Base-by-base conservation (phyloP, 192 early-diverging fungal genomes). In the Linnemannia exigua region DNA sequence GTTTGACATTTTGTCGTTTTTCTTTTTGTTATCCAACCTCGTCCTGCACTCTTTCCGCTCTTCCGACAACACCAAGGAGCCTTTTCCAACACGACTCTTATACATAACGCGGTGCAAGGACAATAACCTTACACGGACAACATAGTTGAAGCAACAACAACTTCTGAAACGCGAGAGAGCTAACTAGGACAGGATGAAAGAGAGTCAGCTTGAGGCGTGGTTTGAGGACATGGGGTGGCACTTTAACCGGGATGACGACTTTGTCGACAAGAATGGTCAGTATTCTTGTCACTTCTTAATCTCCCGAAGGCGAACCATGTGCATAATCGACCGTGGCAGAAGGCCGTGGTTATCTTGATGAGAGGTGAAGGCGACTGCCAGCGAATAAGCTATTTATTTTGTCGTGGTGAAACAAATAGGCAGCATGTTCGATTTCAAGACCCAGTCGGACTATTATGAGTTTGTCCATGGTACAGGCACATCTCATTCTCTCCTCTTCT, bases 251-350 rank as follows among this genome's bases (percentile, higher is more conserved):
- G 66, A 79, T 51, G 54, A 72, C 1, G 83, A 85, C 44, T 85
- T 85, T 66, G 83, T 85, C 8, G 83, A 85, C 69, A 85, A 76
- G 35, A 22, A 85, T 50, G 83, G 83, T 85, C 54, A 36, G 54
- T 44, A 8, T 63, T 54, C 3, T 31, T 31, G 58, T 12, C 22
- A 9, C 52, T n/a, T 54, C 6, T 25, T 2, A 9, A 52, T 20
- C 5, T n/a, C n/a, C n/a, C n/a, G n/a, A n/a, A n/a, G n/a, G n/a
- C n/a, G n/a, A n/a, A n/a, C n/a, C n/a, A n/a, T n/a, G n/a, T n/a
- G n/a, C n/a, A n/a, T n/a, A n/a, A n/a, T n/a, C n/a, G n/a, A n/a
- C n/a, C n/a, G n/a, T n/a, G n/a, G n/a, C n/a, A n/a, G n/a, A n/a
- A n/a, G n/a, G n/a, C n/a, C n/a, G n/a, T n/a, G n/a, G n/a, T n/a